Percentiles rank a stretch among this genome's conserved stretches.
Conservation (phyloP, 163 green algal species). For the Scenedesmus sp. region DNA sequence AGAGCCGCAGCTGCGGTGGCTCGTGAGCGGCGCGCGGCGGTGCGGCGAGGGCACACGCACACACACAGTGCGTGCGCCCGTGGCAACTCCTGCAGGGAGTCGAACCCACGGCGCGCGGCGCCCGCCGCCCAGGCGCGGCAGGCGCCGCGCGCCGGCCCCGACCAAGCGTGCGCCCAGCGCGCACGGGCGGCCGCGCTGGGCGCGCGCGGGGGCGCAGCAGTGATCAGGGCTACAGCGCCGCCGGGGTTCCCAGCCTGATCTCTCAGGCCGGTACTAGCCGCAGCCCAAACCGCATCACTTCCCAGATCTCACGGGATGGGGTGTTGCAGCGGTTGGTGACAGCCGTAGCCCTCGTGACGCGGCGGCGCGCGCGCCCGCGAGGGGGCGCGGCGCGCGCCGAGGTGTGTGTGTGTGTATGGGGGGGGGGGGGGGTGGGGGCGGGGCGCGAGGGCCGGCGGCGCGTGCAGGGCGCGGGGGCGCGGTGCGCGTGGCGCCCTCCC, state of each 20-base stretch:
- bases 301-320: slow-evolving; percentile 29
- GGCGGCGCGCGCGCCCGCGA: neutral
- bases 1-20: too few species aligned
- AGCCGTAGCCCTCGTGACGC: slow-evolving; percentile 13
- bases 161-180: neutral
- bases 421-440: too few species aligned
- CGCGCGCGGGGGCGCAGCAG: slow-evolving; percentile 34
- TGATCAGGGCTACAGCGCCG: slow-evolving; percentile 22
- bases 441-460: too few species aligned
- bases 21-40: too few species aligned
- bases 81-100: slow-evolving; percentile 14
- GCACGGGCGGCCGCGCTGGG: neutral
- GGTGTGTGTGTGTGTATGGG: neutral
- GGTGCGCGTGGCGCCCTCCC: too few species aligned
- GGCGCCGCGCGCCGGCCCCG: neutral
- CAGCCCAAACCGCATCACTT: slow-evolving; percentile 32
- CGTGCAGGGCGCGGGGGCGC: too few species aligned
- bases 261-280: slow-evolving; percentile 31
- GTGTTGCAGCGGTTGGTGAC: slow-evolving; percentile 16
- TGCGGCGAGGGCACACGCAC: too few species aligned
- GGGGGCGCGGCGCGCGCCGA: neutral
- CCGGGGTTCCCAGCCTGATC: slow-evolving; percentile 22
- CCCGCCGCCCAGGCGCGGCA: neutral
- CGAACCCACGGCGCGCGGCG: slow-evolving; percentile 15
- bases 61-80: too few species aligned